phyloP scores from a whole-genome alignment of 208 protist genomes.

The Trypanosoma platydactyli region DNA sequence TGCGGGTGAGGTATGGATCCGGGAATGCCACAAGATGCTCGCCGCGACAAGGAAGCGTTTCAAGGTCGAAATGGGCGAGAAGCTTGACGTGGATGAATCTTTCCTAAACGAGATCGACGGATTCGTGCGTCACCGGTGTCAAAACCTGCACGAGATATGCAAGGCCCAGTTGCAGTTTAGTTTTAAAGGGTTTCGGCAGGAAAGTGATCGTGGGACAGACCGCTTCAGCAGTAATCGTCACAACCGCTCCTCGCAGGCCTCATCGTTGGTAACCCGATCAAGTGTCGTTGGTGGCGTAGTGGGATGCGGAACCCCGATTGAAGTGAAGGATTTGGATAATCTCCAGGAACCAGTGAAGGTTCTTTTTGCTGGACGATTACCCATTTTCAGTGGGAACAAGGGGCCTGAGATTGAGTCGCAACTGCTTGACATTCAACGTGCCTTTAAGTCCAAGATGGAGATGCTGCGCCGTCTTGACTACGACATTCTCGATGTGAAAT shows the following conservation, averaged over 20 bases:
- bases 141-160: conserved; percentile 97
- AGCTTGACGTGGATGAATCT: conserved; percentile 91
- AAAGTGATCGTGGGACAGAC: conserved; percentile 21
- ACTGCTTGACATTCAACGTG: conserved; percentile 94
- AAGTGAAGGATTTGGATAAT: conserved; percentile 72
- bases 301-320: conserved; percentile 40
- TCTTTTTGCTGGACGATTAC: conserved; percentile 77
- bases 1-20: conserved; percentile 93
- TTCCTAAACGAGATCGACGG: conserved; percentile 98
- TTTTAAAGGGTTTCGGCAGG: conserved; percentile 54
- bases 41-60: conserved; percentile 78
- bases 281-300: conserved; percentile 7
- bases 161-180: conserved; percentile 97
- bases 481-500: conserved; percentile 97
- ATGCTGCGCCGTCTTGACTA: conserved; percentile 92
- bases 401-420: conserved; percentile 95
- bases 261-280: neutral
- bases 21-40: conserved; percentile 87
- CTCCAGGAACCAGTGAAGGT: conserved; percentile 31
- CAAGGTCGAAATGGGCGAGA: conserved; percentile 77
- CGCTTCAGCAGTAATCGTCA: conserved; percentile 25
- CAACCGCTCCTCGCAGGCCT: conserved; percentile 15
- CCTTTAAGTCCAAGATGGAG: conserved; percentile 92
- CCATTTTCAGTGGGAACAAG: conserved; percentile 93
- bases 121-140: conserved; percentile 96